Base-by-base conservation (phyloP, 352 stramenopile species). In the Phytophthora litchii region DNA sequence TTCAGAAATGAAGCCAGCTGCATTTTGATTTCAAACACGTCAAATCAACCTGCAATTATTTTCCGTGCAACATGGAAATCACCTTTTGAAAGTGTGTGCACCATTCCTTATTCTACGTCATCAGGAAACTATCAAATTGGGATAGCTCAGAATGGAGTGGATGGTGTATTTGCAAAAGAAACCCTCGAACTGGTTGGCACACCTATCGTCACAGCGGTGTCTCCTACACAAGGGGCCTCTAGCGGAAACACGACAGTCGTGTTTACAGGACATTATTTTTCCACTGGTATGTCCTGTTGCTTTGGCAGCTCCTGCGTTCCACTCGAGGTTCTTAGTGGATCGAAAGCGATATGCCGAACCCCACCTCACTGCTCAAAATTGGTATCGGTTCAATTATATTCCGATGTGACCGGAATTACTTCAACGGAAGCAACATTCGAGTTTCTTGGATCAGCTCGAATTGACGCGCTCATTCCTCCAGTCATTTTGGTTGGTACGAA, bases 261-360 rank as follows among this genome's bases (percentile, higher is more conserved):
- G n/a, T 13, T 89, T 7, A 19, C 25, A 16, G 74, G 71, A 3
- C 23, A 48, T 8, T 19, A 72, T 27, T 67, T 85, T 14, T 25
- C 27, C 0, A 37, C 49, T 12, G 50, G 60, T 0, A 75, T 80
- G 60, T 47, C 45, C 1, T 89, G 79, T 50, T 89, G 76, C 37
- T 86, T 89, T 60, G 74, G 38, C 4, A 44, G 46, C n/a, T 13
- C 47, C 3, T 89, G 79, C 38, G 41, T 57, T 13, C 56, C 47
- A 12, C 21, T 80, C 1, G n/a, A 14, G 9, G 9, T 58, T 12
- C 8, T 58, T 10, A 71, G 66, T 31, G 38, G 37, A 16, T 68
- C 71, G 2, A 67, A 12, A 12, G 72, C 52, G 3, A 61, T 19
- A 23, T 79, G 74, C 20, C 19, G 19, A 37, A 67, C 42, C 9